Conservation (phyloP, 1,284 basidiomycete genomes). For the Dichomitus squalens region DNA sequence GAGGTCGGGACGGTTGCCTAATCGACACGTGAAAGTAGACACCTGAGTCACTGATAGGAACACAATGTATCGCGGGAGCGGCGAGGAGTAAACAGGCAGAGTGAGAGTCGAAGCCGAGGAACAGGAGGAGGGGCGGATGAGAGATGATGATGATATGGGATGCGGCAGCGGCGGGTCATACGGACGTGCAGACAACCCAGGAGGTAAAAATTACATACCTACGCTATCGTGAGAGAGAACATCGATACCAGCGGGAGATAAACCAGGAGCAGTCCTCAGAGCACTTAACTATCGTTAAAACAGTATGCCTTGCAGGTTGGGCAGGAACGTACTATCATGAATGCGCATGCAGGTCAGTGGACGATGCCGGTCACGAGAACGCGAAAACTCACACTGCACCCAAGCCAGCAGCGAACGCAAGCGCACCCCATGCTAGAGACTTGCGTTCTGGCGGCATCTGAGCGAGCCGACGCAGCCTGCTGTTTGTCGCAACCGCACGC, state of each 20-base stretch:
- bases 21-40: conserved; percentile 2
- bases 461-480: conserved; percentile 53
- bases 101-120: background rate
- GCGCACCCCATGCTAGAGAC: conserved; percentile 73
- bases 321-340: conserved; percentile 31
- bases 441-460: conserved; percentile 60
- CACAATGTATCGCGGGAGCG: conserved; percentile 14
- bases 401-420: conserved; percentile 73
- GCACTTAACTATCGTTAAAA: conserved; percentile 14
- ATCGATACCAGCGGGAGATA: background rate
- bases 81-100: background rate
- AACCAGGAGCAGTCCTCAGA: conserved; percentile 1
- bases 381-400: conserved; percentile 62
- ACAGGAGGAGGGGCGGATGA: background rate
- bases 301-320: conserved; percentile 25
- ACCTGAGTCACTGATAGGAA: conserved; percentile 7
- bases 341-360: conserved; percentile 4
- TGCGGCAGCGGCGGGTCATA: conserved; percentile 1
- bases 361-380: background rate
- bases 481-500: conserved; percentile 66
- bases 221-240: conserved; percentile 16
- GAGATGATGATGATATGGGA: background rate
- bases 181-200: conserved; percentile 3
- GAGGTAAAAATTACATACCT: conserved; percentile 12
- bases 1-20: conserved; percentile 12